Conservation (phyloP, 2,329 filamentous ascomycete genomes). For the Neofusicoccum umdonicola region DNA sequence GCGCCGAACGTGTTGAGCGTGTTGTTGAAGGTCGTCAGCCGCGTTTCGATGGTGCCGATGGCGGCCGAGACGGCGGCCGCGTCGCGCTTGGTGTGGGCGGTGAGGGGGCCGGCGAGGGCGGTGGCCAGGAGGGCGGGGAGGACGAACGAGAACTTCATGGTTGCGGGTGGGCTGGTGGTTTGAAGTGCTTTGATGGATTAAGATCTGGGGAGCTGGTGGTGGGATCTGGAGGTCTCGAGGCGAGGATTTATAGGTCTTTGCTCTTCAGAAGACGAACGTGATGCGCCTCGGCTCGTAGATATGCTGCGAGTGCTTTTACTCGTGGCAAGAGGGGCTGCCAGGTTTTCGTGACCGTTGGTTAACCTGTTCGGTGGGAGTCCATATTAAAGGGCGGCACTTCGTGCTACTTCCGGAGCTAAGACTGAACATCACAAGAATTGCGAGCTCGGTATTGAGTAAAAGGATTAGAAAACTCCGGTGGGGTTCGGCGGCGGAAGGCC, state of each 20-base stretch:
- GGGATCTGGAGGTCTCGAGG: neutral
- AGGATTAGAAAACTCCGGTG: neutral
- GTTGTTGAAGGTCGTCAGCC: neutral
- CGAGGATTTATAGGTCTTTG: neutral
- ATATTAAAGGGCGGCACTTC: neutral
- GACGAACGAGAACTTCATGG: slow-evolving; percentile 2
- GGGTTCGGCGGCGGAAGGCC: neutral
- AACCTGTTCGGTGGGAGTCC: neutral
- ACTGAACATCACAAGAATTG: neutral
- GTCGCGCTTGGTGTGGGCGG: neutral
- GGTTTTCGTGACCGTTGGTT: neutral
- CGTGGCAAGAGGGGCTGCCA: neutral
- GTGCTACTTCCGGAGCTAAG: neutral
- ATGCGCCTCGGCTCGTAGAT: neutral
- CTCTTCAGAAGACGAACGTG: neutral
- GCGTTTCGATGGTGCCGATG: neutral
- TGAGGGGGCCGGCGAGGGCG: neutral
- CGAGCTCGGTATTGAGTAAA: neutral
- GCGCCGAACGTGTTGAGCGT: neutral
- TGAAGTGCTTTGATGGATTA: neutral
- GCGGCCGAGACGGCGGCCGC: neutral
- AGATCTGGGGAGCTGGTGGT: neutral
- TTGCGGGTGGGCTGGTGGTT: neutral
- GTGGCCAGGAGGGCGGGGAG: neutral
- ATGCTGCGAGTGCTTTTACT: neutral